Base-by-base conservation (phyloP, 768 basidiomycete genomes). In the Leccinum rimulosum region DNA sequence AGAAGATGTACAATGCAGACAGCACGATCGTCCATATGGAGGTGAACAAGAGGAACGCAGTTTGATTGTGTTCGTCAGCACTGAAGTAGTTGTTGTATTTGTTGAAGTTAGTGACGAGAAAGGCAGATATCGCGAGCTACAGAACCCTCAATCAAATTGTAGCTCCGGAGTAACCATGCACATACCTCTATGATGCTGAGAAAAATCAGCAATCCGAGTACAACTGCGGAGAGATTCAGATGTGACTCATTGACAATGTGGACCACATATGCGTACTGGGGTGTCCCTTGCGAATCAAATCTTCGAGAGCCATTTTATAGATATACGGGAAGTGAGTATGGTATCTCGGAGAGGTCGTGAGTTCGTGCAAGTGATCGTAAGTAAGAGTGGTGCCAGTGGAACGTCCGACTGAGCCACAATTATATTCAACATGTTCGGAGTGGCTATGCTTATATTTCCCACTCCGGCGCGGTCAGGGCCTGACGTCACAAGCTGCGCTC, bases 71-170 rank as follows among this genome's bases (percentile, higher is more conserved):
- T 62, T 85, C 80, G 33, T 76, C 68, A 11, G 62, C 59, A 59
- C 68, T 80, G 54, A 74, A 75, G 68, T 76, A 82, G 75, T 88
- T 79, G 72, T 83, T 77, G 61, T 80, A 76, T 30, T 71, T 57
- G 70, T 86, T 84, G 76, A 83, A 93, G 48, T 75, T 78, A 14
- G 85, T 75, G 8, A 82, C 80, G 48, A 94, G 78, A 84, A 87
- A 93, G 5, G 89, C 86, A 4, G 91, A 79, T 61, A 91, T 83
- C 27, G 84, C 75, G 64, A 91, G 78, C 88, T 91, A 61, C 27
- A 19, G 14, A 43, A 15, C 35, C 0, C 2, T 55, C 55, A 15
- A 53, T 54, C 11, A 51, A 6, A 22, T 10, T 2, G 33, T 6
- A 5, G 35, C 8, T 48, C 15, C 17, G 52, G 50, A 33, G 22